Conservation (phyloP, 441 rosid species). For the Oxalis stricta region DNA sequence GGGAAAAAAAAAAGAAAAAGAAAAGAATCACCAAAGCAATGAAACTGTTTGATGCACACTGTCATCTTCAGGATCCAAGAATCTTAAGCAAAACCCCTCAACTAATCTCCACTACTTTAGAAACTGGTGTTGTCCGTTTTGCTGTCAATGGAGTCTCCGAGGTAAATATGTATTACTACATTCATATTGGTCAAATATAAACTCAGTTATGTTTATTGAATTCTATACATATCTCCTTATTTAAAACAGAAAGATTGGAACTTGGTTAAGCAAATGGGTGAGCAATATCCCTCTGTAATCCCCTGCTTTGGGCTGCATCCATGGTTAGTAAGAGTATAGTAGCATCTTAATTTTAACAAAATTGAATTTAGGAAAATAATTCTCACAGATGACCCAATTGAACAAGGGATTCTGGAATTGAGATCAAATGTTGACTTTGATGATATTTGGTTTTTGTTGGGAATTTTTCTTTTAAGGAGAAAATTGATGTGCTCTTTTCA, state of each 20-base stretch:
- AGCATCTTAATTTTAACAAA: background rate
- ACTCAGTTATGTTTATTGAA: too few relatives aligned
- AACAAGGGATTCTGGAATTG: too few relatives aligned
- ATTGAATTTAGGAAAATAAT: too few relatives aligned
- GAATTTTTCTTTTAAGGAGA: background rate
- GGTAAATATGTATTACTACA: too few relatives aligned
- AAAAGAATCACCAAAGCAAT: too few relatives aligned
- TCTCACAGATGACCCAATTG: too few relatives aligned
- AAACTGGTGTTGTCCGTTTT: constrained; percentile 46
- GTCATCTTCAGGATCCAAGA: constrained; percentile 89
- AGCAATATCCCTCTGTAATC: constrained; percentile 43
- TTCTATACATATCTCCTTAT: too few relatives aligned
- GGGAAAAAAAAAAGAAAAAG: too few relatives aligned
- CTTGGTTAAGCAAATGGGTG: constrained; percentile 63
- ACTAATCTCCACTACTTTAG: constrained; percentile 41
- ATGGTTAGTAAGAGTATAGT: constrained; percentile 20
- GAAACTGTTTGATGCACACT: constrained; percentile 77
- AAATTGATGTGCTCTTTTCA: constrained; percentile 7
- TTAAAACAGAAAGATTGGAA: constrained; percentile 58
- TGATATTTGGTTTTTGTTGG: background rate
- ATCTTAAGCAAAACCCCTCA: constrained; percentile 35
- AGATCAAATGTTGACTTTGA: background rate
- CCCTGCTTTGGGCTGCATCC: constrained; percentile 92
- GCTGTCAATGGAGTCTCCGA: constrained; percentile 81
- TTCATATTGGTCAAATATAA: too few relatives aligned